These are phyloP conservation scores for Pontederia paniculata DNA, from an alignment of 176 grass and related monocot species.

Conservation along the genomic window DNA sequence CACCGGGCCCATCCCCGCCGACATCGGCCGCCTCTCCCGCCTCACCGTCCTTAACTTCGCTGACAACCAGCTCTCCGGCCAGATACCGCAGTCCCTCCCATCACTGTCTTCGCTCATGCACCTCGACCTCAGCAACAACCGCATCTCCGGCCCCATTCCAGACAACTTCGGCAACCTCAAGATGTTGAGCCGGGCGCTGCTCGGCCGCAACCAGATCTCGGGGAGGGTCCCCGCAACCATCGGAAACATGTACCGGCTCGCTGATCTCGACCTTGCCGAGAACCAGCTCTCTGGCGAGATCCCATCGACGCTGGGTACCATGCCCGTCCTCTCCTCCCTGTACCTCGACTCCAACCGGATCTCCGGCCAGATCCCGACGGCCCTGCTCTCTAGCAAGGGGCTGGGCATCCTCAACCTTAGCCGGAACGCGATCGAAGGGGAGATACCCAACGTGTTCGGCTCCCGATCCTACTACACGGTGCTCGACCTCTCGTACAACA, in stretches of 20 bases:
- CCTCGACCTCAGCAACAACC: constrained; percentile 82
- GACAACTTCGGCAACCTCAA: constrained; percentile 33
- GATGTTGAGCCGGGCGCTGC: constrained; percentile 82
- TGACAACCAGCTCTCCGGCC: constrained; percentile 52
- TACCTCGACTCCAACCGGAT: constrained; percentile 58
- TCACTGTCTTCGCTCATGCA: constrained; percentile 52
- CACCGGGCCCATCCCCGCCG: constrained; percentile 45
- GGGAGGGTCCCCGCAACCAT: constrained; percentile 51
- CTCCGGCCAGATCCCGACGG: constrained; percentile 40
- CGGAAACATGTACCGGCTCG: constrained; percentile 40
- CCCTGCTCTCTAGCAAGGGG: constrained; percentile 42
- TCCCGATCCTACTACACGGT: constrained; percentile 15
- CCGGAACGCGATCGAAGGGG: constrained; percentile 57
- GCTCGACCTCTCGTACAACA: constrained; percentile 13
- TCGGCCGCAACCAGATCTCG: constrained; percentile 57
- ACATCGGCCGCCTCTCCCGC: constrained; percentile 41
- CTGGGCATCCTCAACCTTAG: constrained; percentile 88
- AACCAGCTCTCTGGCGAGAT: constrained; percentile 55
- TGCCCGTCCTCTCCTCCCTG: constrained; percentile 52
- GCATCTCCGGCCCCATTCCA: constrained; percentile 43
- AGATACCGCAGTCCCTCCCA: constrained; percentile 39
- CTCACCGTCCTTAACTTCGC: constrained; percentile 89
- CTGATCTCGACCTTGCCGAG: constrained; percentile 77
- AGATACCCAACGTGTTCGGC: constrained; percentile 14
- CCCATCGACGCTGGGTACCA: constrained; percentile 31